These are phyloP conservation scores for Spatholobus suberectus DNA, from an alignment of 306 rosid genomes.

Conservation along the genomic window DNA sequence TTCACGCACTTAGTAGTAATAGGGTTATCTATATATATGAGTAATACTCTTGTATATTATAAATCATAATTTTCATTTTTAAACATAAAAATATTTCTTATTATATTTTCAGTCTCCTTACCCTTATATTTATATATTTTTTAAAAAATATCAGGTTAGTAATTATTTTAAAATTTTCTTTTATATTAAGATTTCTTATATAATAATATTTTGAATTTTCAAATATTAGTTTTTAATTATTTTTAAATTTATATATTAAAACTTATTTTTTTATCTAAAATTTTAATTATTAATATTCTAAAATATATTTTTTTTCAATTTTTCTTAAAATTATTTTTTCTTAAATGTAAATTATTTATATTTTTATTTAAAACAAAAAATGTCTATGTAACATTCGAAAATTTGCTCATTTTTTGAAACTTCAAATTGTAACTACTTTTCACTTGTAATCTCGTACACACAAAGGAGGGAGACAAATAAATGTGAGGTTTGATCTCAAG, in stretches of 20 bases:
- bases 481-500: neutral
- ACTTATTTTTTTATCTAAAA: neutral
- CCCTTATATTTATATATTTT: neutral
- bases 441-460: neutral
- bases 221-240: neutral
- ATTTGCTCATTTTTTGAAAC: neutral
- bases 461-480: neutral
- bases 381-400: neutral
- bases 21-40: too few species aligned
- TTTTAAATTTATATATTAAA: neutral
- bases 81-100: neutral
- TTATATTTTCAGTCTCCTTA: neutral
- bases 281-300: neutral
- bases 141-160: neutral
- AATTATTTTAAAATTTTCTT: neutral
- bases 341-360: neutral
- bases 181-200: neutral
- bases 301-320: neutral
- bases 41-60: neutral
- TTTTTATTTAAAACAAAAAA: neutral
- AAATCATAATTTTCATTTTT: neutral
- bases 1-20: too few species aligned
- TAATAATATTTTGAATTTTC: neutral
- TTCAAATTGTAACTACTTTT: neutral
- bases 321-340: neutral